Evolutionary conservation across 495 filamentous ascomycete species (phyloP), one percentile per base, ranked within the genome.

Genomic region (Aspergillus panamensis): DNA sequence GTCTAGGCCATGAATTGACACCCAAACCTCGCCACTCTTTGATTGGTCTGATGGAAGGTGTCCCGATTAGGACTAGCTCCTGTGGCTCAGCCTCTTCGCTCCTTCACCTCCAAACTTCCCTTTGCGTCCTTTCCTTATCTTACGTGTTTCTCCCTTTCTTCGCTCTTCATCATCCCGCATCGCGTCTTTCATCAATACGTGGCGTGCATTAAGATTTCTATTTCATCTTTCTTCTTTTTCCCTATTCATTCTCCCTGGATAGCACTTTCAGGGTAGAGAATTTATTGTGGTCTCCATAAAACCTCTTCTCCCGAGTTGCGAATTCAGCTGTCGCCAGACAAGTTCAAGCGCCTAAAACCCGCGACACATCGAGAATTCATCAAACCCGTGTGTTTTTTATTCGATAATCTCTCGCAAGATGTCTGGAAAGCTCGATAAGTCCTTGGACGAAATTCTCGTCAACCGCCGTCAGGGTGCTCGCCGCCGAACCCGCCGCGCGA

Each of bases 381-480:
- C 50, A 35, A 63, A 5, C 25, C 51, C 17, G 25, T 19, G 19
- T 44, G 17, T 52, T 35, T 43, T 20, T 47, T 53, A 31, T 50
- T 21, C 16, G 12, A 3, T 17, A 21, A 30, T 4, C 40, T 47
- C 33, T n/a, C 20, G 16, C 51, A 63, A 59, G 54, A 96, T 96
- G 92, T 90, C 91, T 78, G 85, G 83, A 73, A 97, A 97, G 77
- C 86, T 98, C 63, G 91, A 97, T 72, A 84, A 92, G 79, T 90
- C 91, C 77, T 86, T 98, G 55, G 94, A 97, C 71, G 90, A 96
- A 75, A 96, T 98, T 73, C 83, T 97, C 81, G 88, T 85, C 65
- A 86, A 83, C 70, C 84, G 84, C 62, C 82, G 82, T 64, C 80
- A 84, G 65, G 78, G 74, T 50, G 76, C 69, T 68, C 82, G 80